Evolutionary conservation across 805 yeast genomes (phyloP).

Genomic region (Candida nonsorbophila): DNA sequence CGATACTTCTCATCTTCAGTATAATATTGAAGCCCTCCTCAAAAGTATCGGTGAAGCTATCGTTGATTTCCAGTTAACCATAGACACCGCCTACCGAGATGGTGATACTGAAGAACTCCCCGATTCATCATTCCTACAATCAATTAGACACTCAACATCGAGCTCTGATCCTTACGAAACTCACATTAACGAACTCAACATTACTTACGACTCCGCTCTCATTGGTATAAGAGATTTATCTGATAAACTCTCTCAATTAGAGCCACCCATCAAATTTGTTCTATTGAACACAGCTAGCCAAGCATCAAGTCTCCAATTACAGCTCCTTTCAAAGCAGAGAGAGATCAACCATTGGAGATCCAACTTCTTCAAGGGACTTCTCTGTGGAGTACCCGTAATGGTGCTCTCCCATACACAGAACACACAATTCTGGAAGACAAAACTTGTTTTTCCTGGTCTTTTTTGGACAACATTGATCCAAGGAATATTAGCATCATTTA

Average conservation of each 20-base stretch:
- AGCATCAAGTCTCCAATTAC: slow-evolving; percentile 56
- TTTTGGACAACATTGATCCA: slow-evolving; percentile 60
- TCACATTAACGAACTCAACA: slow-evolving; percentile 25
- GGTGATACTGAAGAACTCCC: slow-evolving; percentile 4
- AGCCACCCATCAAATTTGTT: slow-evolving; percentile 50
- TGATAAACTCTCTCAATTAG: slow-evolving; percentile 37
- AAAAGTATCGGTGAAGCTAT: slow-evolving; percentile 26
- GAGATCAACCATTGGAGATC: slow-evolving; percentile 71
- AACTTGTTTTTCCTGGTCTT: slow-evolving; percentile 51
- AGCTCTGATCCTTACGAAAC: slow-evolving; percentile 1
- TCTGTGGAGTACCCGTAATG: slow-evolving; percentile 60
- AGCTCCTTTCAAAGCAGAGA: slow-evolving; percentile 57
- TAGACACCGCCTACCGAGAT: slow-evolving; percentile 11
- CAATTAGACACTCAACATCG: not conserved
- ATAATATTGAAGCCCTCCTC: slow-evolving; percentile 36
- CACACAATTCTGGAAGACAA: slow-evolving; percentile 24
- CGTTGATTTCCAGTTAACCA: slow-evolving; percentile 15
- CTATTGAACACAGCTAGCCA: slow-evolving; percentile 48
- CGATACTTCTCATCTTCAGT: slow-evolving; percentile 25
- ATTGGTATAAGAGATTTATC: slow-evolving; percentile 66
- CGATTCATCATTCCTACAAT: too few species aligned
- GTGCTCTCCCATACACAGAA: slow-evolving; percentile 45
- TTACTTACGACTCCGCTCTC: slow-evolving; percentile 45
- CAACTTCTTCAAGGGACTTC: slow-evolving; percentile 46
- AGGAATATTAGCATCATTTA: slow-evolving; percentile 49